Evolutionary conservation across 2,329 filamentous ascomycete species (phyloP), one percentile per base, ranked within the genome.

Genomic region (Didymella lethalis): DNA sequence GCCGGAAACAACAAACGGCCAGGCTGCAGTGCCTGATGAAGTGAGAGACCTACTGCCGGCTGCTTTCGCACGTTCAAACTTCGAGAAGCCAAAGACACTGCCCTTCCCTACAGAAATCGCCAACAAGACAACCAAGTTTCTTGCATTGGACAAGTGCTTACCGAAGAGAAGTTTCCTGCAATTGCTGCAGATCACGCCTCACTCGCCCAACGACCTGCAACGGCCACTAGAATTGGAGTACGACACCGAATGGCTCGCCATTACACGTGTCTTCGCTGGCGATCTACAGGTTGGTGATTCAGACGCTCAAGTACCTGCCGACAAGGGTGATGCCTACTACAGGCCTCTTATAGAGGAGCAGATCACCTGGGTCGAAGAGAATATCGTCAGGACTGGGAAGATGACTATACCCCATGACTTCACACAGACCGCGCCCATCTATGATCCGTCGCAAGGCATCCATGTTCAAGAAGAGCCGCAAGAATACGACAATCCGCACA

Each of bases 201-300:
- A 70, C n/a, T 45, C 49, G 29, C 60, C 67, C 4, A 48, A 53
- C 7, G 62, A 74, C 25, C 41, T 79, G 48, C 50, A 69, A 16
- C 77, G 81, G 2, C 87, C 87, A 0, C 85, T 87, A 65, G 81
- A 80, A 11, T 82, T 97, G 0, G 81, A 88, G 47, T 98, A 99
- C 74, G 95, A 99, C 75, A 87, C 89, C 11, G 95, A 99, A 79
- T 99, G 94, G 94, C 87, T 99, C 7, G 90, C 95, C 41, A 97
- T 99, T 64, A 93, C 89, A 12, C 90, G 94, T 41, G 89, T 88
- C 7, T 96, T 98, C 71, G 86, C 90, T 40, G 68, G 81, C 3
- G 83, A 86, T 40, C 69, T 81, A 43, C 70, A 77, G 29, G 82
- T 95, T 2, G 77, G 80, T 1, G 90, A 91, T 57, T 82, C 81